These are phyloP conservation scores for Citrus unshiu DNA, from an alignment of 345 rosid genomes.

Conservation along the genomic window DNA sequence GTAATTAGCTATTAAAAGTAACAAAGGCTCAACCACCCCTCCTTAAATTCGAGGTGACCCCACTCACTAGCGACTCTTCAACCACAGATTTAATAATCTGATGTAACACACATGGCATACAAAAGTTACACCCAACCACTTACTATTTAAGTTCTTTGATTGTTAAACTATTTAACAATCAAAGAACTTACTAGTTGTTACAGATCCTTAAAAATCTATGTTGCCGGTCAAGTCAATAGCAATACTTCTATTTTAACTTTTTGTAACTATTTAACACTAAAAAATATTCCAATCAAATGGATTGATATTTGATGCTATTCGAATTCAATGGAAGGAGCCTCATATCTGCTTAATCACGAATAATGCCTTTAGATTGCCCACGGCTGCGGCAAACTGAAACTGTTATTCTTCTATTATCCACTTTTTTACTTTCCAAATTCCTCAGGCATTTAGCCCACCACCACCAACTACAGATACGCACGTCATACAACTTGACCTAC, in stretches of 20 bases:
- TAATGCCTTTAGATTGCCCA: not conserved
- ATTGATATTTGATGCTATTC: conserved; percentile 3
- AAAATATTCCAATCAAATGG: not conserved
- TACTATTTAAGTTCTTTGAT: too few species aligned
- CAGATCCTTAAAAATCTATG: too few species aligned
- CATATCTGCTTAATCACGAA: not conserved
- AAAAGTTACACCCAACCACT: not conserved
- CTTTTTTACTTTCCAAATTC: not conserved
- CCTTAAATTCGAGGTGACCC: not conserved
- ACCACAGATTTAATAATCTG: not conserved
- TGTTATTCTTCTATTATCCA: not conserved
- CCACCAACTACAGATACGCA: not conserved
- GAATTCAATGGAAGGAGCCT: not conserved
- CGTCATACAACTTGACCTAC: not conserved
- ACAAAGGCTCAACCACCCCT: not conserved
- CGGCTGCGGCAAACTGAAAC: conserved; percentile 9
- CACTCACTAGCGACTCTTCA: not conserved
- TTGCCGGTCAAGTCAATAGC: too few species aligned
- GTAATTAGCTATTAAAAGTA: not conserved
- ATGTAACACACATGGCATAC: too few species aligned
- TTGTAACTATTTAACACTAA: not conserved
- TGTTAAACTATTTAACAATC: too few species aligned
- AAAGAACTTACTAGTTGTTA: too few species aligned
- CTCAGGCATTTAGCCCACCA: not conserved
- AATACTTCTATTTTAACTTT: too few species aligned